These are phyloP conservation scores for Aeminium ludgeri DNA, from an alignment of 495 filamentous ascomycete species.

Conservation along the genomic window DNA sequence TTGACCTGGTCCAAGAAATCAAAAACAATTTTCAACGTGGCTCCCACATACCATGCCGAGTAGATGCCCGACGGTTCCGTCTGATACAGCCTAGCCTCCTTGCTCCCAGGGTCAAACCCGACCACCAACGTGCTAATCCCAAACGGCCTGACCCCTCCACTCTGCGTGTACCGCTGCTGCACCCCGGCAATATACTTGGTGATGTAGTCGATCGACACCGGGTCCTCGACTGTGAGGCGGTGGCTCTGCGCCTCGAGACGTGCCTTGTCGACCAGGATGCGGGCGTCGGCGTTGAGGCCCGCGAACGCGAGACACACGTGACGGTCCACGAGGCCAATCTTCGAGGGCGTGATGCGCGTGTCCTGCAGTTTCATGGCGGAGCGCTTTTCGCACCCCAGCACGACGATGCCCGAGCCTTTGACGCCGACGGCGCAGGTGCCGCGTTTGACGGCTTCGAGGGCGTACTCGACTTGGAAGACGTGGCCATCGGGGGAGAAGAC, in stretches of 20 bases:
- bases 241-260: slow-evolving; percentile 93
- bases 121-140: slow-evolving; percentile 95
- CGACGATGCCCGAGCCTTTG: slow-evolving; percentile 86
- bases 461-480: slow-evolving; percentile 99
- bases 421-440: slow-evolving; percentile 97
- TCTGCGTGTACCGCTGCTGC: slow-evolving; percentile 96
- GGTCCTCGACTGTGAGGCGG: slow-evolving; percentile 94
- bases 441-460: slow-evolving; percentile 94
- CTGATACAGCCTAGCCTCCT: slow-evolving; percentile 77
- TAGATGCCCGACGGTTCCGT: slow-evolving; percentile 97
- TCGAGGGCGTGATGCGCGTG: slow-evolving; percentile 95
- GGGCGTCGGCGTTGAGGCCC: slow-evolving; percentile 89
- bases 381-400: slow-evolving; percentile 93
- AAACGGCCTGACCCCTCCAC: slow-evolving; percentile 90
- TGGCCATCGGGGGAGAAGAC: slow-evolving; percentile 80
- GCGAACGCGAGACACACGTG: slow-evolving; percentile 96
- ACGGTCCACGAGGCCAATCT: slow-evolving; percentile 85
- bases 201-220: slow-evolving; percentile 95
- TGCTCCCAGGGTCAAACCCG: slow-evolving; percentile 85
- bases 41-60: slow-evolving; percentile 85
- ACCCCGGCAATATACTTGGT: slow-evolving; percentile 96
- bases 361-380: slow-evolving; percentile 99
- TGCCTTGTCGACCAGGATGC: slow-evolving; percentile 94
- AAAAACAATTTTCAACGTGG: too few species aligned
- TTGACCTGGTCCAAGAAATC: too few species aligned